Percentiles rank a stretch among this genome's conserved stretches.
phyloP scores from a whole-genome alignment of 1,284 basidiomycete genomes.

The Rhodotorula sp. region DNA sequence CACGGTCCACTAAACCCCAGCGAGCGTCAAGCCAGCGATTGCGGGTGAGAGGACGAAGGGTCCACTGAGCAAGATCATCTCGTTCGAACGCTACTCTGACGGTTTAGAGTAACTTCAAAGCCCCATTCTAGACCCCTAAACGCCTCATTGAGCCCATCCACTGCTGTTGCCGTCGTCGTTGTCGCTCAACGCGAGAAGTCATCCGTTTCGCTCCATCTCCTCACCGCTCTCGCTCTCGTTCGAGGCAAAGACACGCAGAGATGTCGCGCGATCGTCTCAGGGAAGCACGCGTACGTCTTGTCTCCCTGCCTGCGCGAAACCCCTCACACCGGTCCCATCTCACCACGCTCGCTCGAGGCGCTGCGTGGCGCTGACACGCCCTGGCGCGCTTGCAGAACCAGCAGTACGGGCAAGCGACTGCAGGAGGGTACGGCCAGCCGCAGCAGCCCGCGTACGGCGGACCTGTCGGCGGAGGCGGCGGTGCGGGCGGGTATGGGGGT shows the following conservation, averaged over 20 bases:
- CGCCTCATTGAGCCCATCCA: too few species aligned
- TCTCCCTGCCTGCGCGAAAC: too few species aligned
- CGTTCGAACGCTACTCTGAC: too few species aligned
- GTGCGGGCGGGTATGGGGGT: too few species aligned
- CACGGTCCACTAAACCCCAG: background rate
- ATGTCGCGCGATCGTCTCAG: constrained; percentile 38
- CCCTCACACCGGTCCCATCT: background rate
- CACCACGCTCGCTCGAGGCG: background rate
- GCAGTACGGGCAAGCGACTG: too few species aligned
- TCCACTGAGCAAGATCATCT: too few species aligned
- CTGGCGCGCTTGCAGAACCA: background rate
- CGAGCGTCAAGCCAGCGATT: background rate
- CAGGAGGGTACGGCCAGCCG: constrained; percentile 5
- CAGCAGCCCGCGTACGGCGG: constrained; percentile 14
- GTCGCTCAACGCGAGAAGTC: background rate
- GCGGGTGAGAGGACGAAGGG: background rate
- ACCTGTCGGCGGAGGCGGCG: too few species aligned
- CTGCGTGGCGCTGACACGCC: background rate
- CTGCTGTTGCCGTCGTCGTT: too few species aligned
- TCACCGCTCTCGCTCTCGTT: background rate
- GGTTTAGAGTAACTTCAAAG: too few species aligned
- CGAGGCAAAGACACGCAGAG: background rate
- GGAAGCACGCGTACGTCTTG: constrained; percentile 34
- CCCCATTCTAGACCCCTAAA: too few species aligned
- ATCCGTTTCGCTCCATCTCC: background rate